These are phyloP conservation scores for Wickerhamiella sergipiensis DNA, from an alignment of 805 yeast genomes.

Conservation along the genomic window DNA sequence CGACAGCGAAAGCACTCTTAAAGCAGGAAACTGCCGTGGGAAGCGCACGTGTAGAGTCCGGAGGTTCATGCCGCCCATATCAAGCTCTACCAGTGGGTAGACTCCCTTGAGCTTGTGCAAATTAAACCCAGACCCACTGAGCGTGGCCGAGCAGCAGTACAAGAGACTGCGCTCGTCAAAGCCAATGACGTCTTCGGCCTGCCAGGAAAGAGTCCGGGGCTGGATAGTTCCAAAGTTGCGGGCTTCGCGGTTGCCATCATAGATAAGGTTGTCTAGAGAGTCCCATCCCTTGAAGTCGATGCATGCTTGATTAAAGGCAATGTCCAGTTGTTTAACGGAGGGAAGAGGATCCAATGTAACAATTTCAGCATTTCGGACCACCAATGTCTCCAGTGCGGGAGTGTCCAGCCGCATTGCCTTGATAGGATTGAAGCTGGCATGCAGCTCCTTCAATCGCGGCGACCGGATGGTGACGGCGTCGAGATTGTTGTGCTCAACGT, in stretches of 20 bases:
- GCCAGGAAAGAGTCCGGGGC: constrained; percentile 15
- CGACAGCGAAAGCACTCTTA: constrained; percentile 13
- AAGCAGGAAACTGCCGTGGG: constrained; percentile 12
- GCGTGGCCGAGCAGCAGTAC: constrained; percentile 9
- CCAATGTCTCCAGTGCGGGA: constrained; percentile 15
- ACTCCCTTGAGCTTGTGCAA: constrained; percentile 2
- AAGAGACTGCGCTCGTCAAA: constrained; percentile 6
- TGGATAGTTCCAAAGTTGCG: constrained; percentile 8
- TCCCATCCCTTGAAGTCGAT: constrained; percentile 14
- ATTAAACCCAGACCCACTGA: constrained; percentile 7
- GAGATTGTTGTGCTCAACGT: constrained; percentile 12
- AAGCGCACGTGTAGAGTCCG: constrained; percentile 13
- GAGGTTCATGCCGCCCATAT: constrained; percentile 8
- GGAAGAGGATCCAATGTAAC: constrained; percentile 12
- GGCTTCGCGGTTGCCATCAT: constrained; percentile 14
- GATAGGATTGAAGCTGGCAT: constrained; percentile 14
- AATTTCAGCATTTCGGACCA: constrained; percentile 10
- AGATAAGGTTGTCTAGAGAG: constrained; percentile 12
- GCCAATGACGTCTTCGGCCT: constrained; percentile 1
- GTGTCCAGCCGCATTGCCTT: constrained; percentile 9
- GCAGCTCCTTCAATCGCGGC: constrained; percentile 12
- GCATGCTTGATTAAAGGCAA: constrained; percentile 12
- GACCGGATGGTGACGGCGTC: constrained; percentile 7
- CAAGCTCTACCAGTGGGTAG: constrained; percentile 16
- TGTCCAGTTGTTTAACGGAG: constrained; percentile 9